These are phyloP conservation scores for Populus davidiana DNA, from an alignment of 345 rosid genomes.

Conservation along the genomic window DNA sequence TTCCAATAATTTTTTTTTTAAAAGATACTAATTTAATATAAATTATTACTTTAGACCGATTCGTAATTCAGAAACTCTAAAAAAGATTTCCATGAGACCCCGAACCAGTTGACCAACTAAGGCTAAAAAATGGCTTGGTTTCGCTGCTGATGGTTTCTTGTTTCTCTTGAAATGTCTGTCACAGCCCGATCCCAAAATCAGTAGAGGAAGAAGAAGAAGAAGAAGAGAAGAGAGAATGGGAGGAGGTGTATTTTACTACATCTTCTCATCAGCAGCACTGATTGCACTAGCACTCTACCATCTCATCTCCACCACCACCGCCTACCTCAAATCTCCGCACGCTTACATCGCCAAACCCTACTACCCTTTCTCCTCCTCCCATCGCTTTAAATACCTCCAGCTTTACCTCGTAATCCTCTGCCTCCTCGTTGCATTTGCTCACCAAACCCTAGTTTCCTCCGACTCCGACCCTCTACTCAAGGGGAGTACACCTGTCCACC, in stretches of 20 bases:
- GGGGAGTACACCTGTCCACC: slow-evolving; percentile 84
- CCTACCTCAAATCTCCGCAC: slow-evolving; percentile 63
- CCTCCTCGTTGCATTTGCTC: slow-evolving; percentile 61
- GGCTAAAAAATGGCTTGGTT: too few relatives aligned
- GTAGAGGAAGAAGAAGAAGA: not conserved
- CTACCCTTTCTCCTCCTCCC: slow-evolving; percentile 41
- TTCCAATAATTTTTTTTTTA: too few relatives aligned
- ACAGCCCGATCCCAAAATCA: not conserved
- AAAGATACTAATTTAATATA: too few relatives aligned
- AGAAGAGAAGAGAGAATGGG: slow-evolving; percentile 15
- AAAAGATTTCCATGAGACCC: too few relatives aligned
- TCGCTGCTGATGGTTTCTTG: not conserved
- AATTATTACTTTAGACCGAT: too few relatives aligned
- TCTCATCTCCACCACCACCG: slow-evolving; percentile 59
- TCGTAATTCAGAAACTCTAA: too few relatives aligned
- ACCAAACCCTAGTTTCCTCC: slow-evolving; percentile 62
- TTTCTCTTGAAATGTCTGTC: not conserved
- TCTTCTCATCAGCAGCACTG: slow-evolving; percentile 60
- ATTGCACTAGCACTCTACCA: slow-evolving; percentile 68
- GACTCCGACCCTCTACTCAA: slow-evolving; percentile 79
- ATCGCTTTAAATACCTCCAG: slow-evolving; percentile 51
- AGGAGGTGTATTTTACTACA: slow-evolving; percentile 59
- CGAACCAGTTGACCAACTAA: too few relatives aligned
- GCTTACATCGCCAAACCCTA: slow-evolving; percentile 76
- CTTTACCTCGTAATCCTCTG: slow-evolving; percentile 52